phyloP scores from a whole-genome alignment of 2,329 filamentous ascomycete genomes.

The Penicillium sp. region DNA sequence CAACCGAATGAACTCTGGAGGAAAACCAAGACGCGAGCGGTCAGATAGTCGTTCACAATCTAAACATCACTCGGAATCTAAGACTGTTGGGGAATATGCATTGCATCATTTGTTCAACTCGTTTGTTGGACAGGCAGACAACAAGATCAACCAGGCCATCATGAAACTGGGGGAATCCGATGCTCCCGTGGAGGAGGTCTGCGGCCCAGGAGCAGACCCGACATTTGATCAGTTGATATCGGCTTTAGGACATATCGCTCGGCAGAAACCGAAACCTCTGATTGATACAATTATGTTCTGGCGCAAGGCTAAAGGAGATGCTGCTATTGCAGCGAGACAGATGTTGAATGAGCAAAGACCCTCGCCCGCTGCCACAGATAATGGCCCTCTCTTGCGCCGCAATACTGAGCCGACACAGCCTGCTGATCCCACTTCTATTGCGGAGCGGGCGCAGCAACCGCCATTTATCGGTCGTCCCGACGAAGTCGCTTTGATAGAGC shows the following conservation, averaged over 20 bases:
- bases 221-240: slow-evolving; percentile 92
- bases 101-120: slow-evolving; percentile 95
- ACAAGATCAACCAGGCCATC: slow-evolving; percentile 88
- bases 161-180: slow-evolving; percentile 75
- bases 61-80: slow-evolving; percentile 68
- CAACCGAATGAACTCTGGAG: slow-evolving; percentile 55
- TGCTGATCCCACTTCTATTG: slow-evolving; percentile 30
- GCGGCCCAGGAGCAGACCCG: slow-evolving; percentile 81
- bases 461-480: slow-evolving; percentile 57
- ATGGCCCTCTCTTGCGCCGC: slow-evolving; percentile 57
- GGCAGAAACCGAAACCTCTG: slow-evolving; percentile 87
- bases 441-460: slow-evolving; percentile 25
- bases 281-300: slow-evolving; percentile 98
- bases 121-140: slow-evolving; percentile 94
- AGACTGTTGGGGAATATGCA: slow-evolving; percentile 97
- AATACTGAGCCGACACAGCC: slow-evolving; percentile 70
- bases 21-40: slow-evolving; percentile 67
- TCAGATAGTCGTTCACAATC: slow-evolving; percentile 74
- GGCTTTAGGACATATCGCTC: slow-evolving; percentile 89
- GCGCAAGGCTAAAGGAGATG: slow-evolving; percentile 93
- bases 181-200: slow-evolving; percentile 81
- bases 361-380: slow-evolving; percentile 36
- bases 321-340: slow-evolving; percentile 65
- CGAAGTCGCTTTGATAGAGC: slow-evolving; percentile 74
- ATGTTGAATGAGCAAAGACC: slow-evolving; percentile 30